Evolutionary conservation across 257 asterid species (phyloP).

Genomic region (Sherardia arvensis): DNA sequence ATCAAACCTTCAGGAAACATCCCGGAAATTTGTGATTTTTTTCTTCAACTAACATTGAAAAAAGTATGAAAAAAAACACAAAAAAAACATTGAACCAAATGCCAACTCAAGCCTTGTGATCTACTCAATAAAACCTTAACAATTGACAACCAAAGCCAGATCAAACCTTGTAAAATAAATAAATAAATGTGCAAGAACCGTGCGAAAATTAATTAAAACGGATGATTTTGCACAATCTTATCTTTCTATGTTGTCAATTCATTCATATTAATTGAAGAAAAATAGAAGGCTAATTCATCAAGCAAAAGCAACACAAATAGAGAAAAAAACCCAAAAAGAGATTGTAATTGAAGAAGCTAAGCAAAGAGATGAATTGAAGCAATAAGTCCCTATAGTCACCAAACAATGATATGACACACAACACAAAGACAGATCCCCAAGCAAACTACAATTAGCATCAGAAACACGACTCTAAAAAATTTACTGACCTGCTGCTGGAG

Average conservation of each 20-base stretch:
- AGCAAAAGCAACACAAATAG: conserved; percentile 18
- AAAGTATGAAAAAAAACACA: neutral
- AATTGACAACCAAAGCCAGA: conserved; percentile 22
- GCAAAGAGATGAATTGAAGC: conserved; percentile 8
- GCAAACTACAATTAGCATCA: conserved; percentile 8
- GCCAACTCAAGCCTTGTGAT: conserved; percentile 34
- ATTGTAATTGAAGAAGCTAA: conserved; percentile 32
- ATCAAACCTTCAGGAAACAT: neutral
- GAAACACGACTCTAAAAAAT: neutral
- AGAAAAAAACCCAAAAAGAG: neutral
- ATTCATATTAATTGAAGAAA: neutral
- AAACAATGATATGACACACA: conserved; percentile 40
- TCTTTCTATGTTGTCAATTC: neutral
- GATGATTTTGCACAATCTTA: neutral
- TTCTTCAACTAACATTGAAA: too few species aligned
- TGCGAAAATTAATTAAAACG: neutral
- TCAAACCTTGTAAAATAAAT: neutral
- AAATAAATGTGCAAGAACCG: neutral
- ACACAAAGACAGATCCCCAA: conserved; percentile 13
- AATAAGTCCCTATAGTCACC: conserved; percentile 41
- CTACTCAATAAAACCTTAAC: conserved; percentile 22
- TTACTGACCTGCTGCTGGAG: conserved; percentile 81
- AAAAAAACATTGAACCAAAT: neutral
- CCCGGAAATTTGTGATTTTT: neutral
- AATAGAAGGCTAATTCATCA: conserved; percentile 10